phyloP scores from a whole-genome alignment of 129 eudicot species.

The Artemisia argyi region DNA sequence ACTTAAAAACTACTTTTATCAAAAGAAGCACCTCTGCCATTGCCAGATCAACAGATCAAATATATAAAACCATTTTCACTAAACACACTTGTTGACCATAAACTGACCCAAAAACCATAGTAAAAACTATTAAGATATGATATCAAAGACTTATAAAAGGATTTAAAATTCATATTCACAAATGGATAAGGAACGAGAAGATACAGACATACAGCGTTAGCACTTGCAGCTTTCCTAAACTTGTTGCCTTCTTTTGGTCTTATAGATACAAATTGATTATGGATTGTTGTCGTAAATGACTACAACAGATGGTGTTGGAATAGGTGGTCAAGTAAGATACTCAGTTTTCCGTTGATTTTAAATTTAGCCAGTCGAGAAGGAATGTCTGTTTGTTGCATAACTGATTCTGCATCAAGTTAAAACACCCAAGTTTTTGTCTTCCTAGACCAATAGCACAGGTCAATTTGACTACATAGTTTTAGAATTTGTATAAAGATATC shows the following conservation, averaged over 20 bases:
- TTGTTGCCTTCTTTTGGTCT: not conserved
- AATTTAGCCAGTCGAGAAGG: constrained; percentile 43
- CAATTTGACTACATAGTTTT: not conserved
- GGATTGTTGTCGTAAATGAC: not conserved
- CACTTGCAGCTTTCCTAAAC: not conserved
- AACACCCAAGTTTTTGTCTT: constrained; percentile 37
- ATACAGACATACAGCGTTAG: not conserved
- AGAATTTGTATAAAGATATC: not conserved
- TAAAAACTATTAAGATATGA: not conserved
- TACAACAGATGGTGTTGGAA: too few relatives aligned
- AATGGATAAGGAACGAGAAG: too few relatives aligned
- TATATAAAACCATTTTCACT: too few relatives aligned
- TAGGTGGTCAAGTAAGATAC: constrained; percentile 22
- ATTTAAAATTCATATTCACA: too few relatives aligned
- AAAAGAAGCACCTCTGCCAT: constrained; percentile 6
- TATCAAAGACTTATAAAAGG: not conserved
- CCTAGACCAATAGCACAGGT: constrained; percentile 30
- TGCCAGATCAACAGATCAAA: not conserved
- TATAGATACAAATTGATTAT: too few relatives aligned
- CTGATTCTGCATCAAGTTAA: constrained; percentile 61
- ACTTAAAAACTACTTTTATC: constrained; percentile 12
- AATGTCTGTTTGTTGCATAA: constrained; percentile 32
- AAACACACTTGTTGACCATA: too few relatives aligned
- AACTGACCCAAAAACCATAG: not conserved
- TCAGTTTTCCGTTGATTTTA: constrained; percentile 45